Evolutionary conservation across 1,284 basidiomycete species (phyloP).

Genomic region (Moesziomyces sp.): DNA sequence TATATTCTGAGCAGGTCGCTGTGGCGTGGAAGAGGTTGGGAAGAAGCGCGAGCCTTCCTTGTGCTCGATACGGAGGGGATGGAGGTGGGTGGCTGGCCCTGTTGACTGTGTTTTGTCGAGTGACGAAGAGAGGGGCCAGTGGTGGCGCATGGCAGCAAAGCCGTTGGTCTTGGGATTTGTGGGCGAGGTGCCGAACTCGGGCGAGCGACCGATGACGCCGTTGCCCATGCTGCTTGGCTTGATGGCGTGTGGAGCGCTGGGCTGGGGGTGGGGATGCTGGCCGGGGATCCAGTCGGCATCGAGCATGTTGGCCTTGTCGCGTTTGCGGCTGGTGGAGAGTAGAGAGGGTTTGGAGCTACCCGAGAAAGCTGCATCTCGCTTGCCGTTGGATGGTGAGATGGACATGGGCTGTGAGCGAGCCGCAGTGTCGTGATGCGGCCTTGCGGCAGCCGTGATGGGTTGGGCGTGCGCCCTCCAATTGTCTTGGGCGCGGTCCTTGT

Average conservation of each 20-base stretch:
- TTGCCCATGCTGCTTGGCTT: constrained; percentile 45
- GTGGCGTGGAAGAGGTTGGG: constrained; percentile 20
- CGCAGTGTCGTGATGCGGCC: not conserved
- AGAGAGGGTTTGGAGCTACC: constrained; percentile 11
- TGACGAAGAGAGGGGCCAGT: constrained; percentile 42
- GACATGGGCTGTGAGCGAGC: constrained; percentile 18
- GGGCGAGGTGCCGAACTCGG: constrained; percentile 41
- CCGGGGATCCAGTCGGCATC: constrained; percentile 26
- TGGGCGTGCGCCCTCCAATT: constrained; percentile 42
- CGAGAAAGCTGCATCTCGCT: not conserved
- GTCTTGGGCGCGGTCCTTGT: constrained; percentile 22
- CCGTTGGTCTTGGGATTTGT: constrained; percentile 11
- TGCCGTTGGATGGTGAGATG: constrained; percentile 12
- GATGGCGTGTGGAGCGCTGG: constrained; percentile 24
- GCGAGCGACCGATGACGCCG: constrained; percentile 37
- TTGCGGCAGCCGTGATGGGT: constrained; percentile 15
- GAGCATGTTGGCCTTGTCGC: constrained; percentile 9
- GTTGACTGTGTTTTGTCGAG: constrained; percentile 15
- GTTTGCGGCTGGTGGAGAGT: constrained; percentile 36
- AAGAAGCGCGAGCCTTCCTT: constrained; percentile 33
- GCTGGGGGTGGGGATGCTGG: constrained; percentile 31
- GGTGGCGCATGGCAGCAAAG: constrained; percentile 13
- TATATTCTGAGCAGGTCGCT: constrained; percentile 6
- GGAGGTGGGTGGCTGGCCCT: constrained; percentile 32
- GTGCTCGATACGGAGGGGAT: constrained; percentile 33